A percentile compares a stretch with the other conserved stretches of the same genome.
phyloP scores from a whole-genome alignment of 257 asterid species.

The Thymus mandschuricus region DNA sequence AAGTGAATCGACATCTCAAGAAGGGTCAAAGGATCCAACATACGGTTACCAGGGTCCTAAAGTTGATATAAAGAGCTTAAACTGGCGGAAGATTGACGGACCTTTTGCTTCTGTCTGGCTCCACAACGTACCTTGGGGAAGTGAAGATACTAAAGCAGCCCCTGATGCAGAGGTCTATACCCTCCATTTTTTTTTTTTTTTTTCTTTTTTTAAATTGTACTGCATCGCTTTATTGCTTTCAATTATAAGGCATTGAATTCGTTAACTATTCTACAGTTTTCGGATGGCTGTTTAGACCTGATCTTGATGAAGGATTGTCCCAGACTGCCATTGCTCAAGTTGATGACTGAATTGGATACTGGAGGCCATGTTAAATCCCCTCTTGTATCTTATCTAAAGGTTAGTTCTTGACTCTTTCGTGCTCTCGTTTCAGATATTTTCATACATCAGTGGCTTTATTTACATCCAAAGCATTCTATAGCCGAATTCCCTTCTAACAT shows the following conservation, averaged over 20 bases:
- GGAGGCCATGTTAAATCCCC: constrained; percentile 91
- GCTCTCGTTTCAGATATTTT: not conserved
- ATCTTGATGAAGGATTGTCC: constrained; percentile 80
- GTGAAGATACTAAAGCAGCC: constrained; percentile 88
- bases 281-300: constrained; percentile 96
- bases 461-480: not conserved
- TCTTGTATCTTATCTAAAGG: constrained; percentile 76
- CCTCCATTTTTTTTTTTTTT: not conserved
- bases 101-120: constrained; percentile 97
- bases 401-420: constrained; percentile 27
- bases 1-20: constrained; percentile 36
- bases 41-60: constrained; percentile 70
- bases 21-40: constrained; percentile 28
- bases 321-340: constrained; percentile 58
- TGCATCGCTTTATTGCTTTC: not conserved
- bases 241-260: not conserved
- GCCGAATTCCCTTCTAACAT: not conserved
- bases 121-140: constrained; percentile 97
- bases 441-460: not conserved
- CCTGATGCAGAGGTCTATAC: constrained; percentile 85
- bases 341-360: constrained; percentile 60
- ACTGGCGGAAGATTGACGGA: constrained; percentile 84
- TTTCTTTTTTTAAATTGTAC: too few species aligned
- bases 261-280: constrained; percentile 60
- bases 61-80: constrained; percentile 56